Conservation (phyloP, 495 filamentous ascomycete species). For the Aspergillus heteromorphus region DNA sequence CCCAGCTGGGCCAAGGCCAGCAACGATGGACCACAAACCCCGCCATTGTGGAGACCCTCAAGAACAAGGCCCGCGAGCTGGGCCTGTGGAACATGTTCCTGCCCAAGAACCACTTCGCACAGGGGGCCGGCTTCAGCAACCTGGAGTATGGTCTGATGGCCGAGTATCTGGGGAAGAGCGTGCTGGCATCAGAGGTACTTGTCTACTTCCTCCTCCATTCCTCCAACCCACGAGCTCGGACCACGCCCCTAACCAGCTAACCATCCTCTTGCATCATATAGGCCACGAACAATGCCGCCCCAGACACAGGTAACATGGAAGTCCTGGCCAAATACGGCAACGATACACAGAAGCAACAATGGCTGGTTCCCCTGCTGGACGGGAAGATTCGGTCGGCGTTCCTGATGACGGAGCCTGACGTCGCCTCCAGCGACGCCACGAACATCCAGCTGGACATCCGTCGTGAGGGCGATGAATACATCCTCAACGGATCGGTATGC, state of each 20-base stretch:
- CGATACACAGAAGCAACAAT: constrained; percentile 80
- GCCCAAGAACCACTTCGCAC: constrained; percentile 86
- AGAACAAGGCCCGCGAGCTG: constrained; percentile 73
- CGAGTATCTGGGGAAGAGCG: constrained; percentile 77
- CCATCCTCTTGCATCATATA: constrained; percentile 9
- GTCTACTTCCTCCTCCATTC: neutral
- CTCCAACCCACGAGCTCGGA: neutral
- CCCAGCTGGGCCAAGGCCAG: constrained; percentile 71
- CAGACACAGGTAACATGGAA: constrained; percentile 96
- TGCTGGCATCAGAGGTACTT: constrained; percentile 65
- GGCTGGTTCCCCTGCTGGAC: constrained; percentile 78
- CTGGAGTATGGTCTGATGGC: constrained; percentile 93
- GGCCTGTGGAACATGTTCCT: constrained; percentile 99
- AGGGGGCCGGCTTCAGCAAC: constrained; percentile 87
- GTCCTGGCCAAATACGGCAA: constrained; percentile 91
- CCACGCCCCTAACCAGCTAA: no score
- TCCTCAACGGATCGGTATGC: constrained; percentile 76
- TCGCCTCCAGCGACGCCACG: constrained; percentile 80
- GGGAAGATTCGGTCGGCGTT: constrained; percentile 86
- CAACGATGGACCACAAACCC: constrained; percentile 75
- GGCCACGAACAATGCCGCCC: constrained; percentile 86
- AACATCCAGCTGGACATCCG: constrained; percentile 82
- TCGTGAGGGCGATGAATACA: constrained; percentile 73
- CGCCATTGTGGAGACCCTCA: constrained; percentile 78
- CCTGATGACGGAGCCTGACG: constrained; percentile 87